These are phyloP conservation scores for Circinella minor DNA, from an alignment of 371 early-diverging fungal species.

Conservation along the genomic window DNA sequence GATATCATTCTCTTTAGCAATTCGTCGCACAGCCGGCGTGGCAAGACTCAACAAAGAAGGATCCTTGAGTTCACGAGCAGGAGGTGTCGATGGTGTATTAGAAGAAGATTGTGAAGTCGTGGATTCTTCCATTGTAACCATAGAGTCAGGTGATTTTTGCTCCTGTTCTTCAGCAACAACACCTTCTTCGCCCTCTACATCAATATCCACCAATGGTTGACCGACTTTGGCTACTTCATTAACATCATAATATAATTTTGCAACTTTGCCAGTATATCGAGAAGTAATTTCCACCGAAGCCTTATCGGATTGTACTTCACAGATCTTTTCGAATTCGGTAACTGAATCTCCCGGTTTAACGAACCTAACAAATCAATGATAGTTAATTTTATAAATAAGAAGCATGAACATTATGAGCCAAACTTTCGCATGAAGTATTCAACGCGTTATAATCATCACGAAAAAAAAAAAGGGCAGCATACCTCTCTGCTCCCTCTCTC, in stretches of 20 bases:
- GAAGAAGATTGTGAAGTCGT: conserved; percentile 1
- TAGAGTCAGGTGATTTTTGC: background rate
- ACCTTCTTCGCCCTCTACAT: conserved; percentile 61
- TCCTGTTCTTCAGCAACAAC: background rate
- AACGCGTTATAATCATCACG: background rate
- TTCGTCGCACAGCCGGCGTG: conserved; percentile 91
- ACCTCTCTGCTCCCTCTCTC: too few relatives aligned
- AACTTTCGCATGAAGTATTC: too few relatives aligned
- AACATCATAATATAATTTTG: conserved; percentile 78
- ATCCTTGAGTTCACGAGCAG: conserved; percentile 16
- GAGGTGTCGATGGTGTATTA: background rate
- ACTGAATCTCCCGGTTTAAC: conserved; percentile 90
- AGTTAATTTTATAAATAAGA: background rate
- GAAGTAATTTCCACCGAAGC: conserved; percentile 98
- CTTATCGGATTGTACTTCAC: conserved; percentile 98
- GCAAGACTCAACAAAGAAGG: conserved; percentile 50
- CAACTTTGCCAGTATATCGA: conserved; percentile 88
- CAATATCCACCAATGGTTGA: conserved; percentile 91
- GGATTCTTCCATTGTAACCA: conserved; percentile 4
- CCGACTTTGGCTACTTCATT: conserved; percentile 96
- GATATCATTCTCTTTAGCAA: conserved; percentile 82
- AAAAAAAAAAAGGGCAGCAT: background rate
- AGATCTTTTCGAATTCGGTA: conserved; percentile 93
- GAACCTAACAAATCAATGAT: conserved; percentile 73
- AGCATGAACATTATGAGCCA: too few relatives aligned